A percentile compares a stretch with the other conserved stretches of the same genome.
Evolutionary conservation across 2,329 filamentous ascomycete genomes (phyloP).

Genomic region (Chaetomium strumarium): DNA sequence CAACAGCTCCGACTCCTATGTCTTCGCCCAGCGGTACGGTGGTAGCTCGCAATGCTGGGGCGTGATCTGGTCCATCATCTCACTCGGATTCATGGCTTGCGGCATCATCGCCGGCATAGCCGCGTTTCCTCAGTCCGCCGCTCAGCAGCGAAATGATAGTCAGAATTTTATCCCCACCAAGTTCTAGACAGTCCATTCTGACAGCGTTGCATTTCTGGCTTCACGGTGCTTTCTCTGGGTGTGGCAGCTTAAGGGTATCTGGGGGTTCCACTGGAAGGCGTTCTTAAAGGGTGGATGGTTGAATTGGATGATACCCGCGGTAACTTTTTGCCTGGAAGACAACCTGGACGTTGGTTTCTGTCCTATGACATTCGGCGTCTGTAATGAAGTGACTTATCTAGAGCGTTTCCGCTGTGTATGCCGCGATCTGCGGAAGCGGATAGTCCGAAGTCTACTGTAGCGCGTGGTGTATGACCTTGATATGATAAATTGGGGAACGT

Average conservation of each 20-base stretch:
- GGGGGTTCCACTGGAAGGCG: slow-evolving; percentile 8
- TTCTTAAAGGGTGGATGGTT: slow-evolving; percentile 2
- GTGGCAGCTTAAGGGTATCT: too few relatives aligned
- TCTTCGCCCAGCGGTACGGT: slow-evolving; percentile 72
- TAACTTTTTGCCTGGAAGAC: not conserved
- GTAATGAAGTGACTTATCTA: not conserved
- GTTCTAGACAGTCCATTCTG: slow-evolving; percentile 11
- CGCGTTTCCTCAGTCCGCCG: slow-evolving; percentile 65
- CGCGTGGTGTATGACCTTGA: not conserved
- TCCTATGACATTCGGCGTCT: not conserved
- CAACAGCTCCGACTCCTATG: slow-evolving; percentile 71
- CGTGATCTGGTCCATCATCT: slow-evolving; percentile 70
- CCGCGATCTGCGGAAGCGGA: too few relatives aligned
- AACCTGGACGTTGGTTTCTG: not conserved
- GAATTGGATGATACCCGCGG: slow-evolving; percentile 14
- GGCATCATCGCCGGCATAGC: slow-evolving; percentile 73
- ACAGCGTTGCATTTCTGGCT: not conserved
- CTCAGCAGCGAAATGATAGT: slow-evolving; percentile 63
- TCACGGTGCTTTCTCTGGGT: not conserved
- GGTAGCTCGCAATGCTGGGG: slow-evolving; percentile 79
- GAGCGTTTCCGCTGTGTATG: too few relatives aligned
- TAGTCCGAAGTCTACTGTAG: too few relatives aligned
- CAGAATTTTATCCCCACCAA: slow-evolving; percentile 33
- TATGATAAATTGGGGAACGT: too few relatives aligned
- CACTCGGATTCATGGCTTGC: slow-evolving; percentile 62